Percentiles rank a stretch among this genome's conserved stretches.
These are phyloP conservation scores for Fusarium multiceps DNA, from an alignment of 2,329 filamentous ascomycete genomes.

Conservation along the genomic window DNA sequence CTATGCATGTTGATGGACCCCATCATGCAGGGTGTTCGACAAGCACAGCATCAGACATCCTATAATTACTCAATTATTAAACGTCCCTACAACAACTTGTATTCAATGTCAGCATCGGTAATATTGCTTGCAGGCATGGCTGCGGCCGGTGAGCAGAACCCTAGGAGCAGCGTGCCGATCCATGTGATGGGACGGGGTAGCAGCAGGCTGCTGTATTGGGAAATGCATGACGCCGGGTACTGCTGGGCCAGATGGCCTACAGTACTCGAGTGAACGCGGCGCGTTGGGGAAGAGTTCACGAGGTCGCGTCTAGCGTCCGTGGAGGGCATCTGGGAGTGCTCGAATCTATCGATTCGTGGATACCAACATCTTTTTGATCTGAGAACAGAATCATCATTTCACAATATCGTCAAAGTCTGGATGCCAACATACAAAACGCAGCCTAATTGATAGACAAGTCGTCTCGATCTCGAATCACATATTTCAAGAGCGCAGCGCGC, in stretches of 20 bases:
- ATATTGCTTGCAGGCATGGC: constrained; percentile 42
- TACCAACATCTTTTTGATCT: constrained; percentile 3
- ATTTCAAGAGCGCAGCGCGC: constrained; percentile 25
- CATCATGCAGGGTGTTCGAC: constrained; percentile 19
- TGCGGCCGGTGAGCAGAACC: constrained; percentile 44
- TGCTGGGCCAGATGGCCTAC: constrained; percentile 33
- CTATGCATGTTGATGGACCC: constrained; percentile 23
- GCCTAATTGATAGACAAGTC: not conserved
- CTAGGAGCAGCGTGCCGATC: constrained; percentile 36
- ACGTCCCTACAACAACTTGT: constrained; percentile 6
- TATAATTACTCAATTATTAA: constrained; percentile 3
- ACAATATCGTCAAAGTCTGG: constrained; percentile 18
- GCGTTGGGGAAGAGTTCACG: constrained; percentile 41
- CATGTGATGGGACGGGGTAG: constrained; percentile 44
- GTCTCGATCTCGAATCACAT: constrained; percentile 20
- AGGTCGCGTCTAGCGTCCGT: constrained; percentile 43
- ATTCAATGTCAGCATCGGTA: constrained; percentile 35
- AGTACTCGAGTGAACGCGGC: constrained; percentile 35
- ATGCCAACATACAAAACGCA: not conserved
- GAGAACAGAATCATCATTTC: constrained; percentile 20
- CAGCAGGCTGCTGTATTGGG: constrained; percentile 44
- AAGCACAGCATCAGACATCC: not conserved
- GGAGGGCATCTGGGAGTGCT: constrained; percentile 18
- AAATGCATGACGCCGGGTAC: constrained; percentile 43
- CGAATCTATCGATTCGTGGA: constrained; percentile 1